Conservation (phyloP, 495 filamentous ascomycete species). For the Aspergillus baeticus region DNA sequence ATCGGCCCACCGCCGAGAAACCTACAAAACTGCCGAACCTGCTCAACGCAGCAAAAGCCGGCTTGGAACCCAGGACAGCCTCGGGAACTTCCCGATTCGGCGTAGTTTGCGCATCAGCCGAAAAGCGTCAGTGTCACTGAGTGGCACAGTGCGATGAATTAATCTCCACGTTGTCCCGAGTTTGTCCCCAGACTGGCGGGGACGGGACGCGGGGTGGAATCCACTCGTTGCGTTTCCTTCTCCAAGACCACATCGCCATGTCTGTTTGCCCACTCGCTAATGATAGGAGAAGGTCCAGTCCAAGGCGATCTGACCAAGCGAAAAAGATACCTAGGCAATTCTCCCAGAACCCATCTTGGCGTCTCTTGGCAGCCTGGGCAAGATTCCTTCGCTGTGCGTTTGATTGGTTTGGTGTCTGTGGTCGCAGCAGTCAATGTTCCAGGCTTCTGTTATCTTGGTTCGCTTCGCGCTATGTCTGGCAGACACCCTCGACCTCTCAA, state of each 20-base stretch:
- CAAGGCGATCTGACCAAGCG: no score
- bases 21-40: neutral
- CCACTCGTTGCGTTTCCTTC: neutral
- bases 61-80: slow-evolving; percentile 15
- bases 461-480: no score
- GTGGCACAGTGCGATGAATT: neutral
- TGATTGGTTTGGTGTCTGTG: neutral
- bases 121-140: neutral
- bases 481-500: no score
- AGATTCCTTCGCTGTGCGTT: neutral
- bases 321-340: neutral
- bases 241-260: no score
- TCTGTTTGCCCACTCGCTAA: neutral
- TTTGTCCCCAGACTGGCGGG: neutral
- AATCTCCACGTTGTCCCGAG: neutral
- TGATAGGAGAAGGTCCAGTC: neutral
- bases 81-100: slow-evolving; percentile 9
- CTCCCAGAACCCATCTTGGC: neutral
- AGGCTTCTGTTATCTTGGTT: no score
- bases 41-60: slow-evolving; percentile 14
- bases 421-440: neutral
- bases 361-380: neutral
- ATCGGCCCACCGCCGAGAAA: neutral
- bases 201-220: neutral
- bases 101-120: neutral